Base-by-base conservation (phyloP, 2,329 filamentous ascomycete genomes). In the Didymella lethalis region DNA sequence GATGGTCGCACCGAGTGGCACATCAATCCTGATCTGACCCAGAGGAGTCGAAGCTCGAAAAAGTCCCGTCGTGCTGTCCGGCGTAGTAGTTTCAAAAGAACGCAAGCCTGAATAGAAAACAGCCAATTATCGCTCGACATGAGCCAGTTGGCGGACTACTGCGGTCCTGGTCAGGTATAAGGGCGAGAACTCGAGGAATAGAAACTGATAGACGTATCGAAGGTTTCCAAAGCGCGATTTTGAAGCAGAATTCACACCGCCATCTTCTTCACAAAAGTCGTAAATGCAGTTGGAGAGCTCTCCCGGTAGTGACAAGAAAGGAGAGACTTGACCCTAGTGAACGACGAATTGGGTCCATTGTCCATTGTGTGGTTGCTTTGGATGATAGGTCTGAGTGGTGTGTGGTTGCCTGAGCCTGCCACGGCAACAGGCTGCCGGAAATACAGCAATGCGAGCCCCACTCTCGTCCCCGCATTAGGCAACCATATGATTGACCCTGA, bases 281-380 rank as follows among this genome's bases (percentile, higher is more conserved):
- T 56, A 56, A 29, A 56, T 50, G 16, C 46, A n/a, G n/a, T 49
- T 56, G 38, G 46, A 38, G 23, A 56, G 14, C 40, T 49, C 46
- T 18, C 47, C 54, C 7, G 53, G 47, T 6, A 50, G 25, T 10
- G 40, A 50, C 20, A 50, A 7, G 5, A 56, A 43, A 4, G 6
- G 16, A 11, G 8, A 44, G 3, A 6, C 4, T 16, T 14, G 14
- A 4, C 2, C 2, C 11, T 11, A n/a, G 7, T 26, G 12, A 4
- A 5, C 18, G n/a, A 32, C 7, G 28, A 46, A 2, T 18, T 20
- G n/a, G 16, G 7, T 40, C 14, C 7, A 5, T 20, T 20, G 7
- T 14, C 14, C 44, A 46, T 46, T 4, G n/a, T n/a, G 28, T 7
- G 7, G 16, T 16, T 12, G 16, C 16, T 8, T 36, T 11, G 28